A percentile compares a stretch with the other conserved stretches of the same genome.
phyloP scores from a whole-genome alignment of 306 rosid genomes.

The Malus sieversii region DNA sequence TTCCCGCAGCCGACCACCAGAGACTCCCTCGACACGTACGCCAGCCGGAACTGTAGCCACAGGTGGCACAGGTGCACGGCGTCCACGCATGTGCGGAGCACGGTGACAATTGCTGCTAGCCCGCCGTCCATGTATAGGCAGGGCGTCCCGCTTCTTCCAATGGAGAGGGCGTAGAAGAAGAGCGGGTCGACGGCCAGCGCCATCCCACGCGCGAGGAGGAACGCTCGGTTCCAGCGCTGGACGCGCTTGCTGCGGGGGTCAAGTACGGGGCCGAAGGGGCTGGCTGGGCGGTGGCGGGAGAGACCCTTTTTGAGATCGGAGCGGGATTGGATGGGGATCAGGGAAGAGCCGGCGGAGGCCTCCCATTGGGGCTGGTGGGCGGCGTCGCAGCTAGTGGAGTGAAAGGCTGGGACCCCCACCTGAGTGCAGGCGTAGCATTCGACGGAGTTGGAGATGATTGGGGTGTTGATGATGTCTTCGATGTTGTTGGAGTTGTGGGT shows the following conservation, averaged over 20 bases:
- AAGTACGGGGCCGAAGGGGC: constrained; percentile 46
- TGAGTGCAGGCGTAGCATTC: constrained; percentile 97
- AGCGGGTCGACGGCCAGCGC: constrained; percentile 87
- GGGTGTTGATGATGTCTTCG: constrained; percentile 17
- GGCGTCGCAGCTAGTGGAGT: constrained; percentile 83
- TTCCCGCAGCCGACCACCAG: constrained; percentile 94
- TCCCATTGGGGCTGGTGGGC: constrained; percentile 79
- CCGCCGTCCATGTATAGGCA: constrained; percentile 93
- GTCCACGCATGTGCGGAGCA: constrained; percentile 59
- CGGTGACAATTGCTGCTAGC: constrained; percentile 65
- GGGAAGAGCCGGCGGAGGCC: constrained; percentile 80
- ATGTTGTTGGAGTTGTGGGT: not conserved
- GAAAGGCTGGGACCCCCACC: constrained; percentile 74
- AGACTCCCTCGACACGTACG: constrained; percentile 83
- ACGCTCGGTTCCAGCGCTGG: constrained; percentile 73
- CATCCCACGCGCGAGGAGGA: constrained; percentile 75
- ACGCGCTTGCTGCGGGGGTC: constrained; percentile 89
- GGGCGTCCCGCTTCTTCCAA: constrained; percentile 74
- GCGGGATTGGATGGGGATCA: constrained; percentile 57
- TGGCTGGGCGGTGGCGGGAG: not conserved
- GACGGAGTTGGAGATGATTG: constrained; percentile 10
- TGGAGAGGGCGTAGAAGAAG: constrained; percentile 83
- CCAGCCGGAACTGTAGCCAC: constrained; percentile 81
- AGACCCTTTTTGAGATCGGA: constrained; percentile 23
- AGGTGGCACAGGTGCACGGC: constrained; percentile 66